These are phyloP conservation scores for Tolypocladium ovalisporum DNA, from an alignment of 2,329 filamentous ascomycete genomes.

Conservation along the genomic window DNA sequence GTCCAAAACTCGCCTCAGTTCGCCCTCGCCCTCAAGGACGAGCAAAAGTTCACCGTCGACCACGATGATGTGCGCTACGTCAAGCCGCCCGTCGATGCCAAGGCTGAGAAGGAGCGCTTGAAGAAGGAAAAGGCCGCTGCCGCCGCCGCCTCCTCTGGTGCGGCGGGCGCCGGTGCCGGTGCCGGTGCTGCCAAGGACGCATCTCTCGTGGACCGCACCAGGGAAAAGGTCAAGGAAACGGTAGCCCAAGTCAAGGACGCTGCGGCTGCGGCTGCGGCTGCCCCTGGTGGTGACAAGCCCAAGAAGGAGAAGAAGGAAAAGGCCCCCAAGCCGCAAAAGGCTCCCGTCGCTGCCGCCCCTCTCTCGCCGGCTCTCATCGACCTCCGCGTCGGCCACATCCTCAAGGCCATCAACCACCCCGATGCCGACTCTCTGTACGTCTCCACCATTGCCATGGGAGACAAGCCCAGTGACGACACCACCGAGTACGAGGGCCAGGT, in stretches of 20 bases:
- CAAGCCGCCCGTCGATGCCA: conserved; percentile 80
- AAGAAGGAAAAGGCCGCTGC: conserved; percentile 89
- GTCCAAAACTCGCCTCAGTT: conserved; percentile 81
- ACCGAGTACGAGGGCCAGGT: conserved; percentile 84
- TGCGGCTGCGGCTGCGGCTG: conserved; percentile 19
- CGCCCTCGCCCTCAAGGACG: conserved; percentile 55
- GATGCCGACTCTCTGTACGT: conserved; percentile 95
- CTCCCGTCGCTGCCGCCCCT: conserved; percentile 59
- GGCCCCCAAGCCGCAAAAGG: conserved; percentile 62
- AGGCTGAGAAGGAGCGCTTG: conserved; percentile 90
- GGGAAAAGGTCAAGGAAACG: conserved; percentile 43
- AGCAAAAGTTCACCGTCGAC: conserved; percentile 70
- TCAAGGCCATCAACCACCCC: conserved; percentile 90
- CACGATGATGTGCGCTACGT: conserved; percentile 72
- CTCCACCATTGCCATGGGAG: conserved; percentile 89
- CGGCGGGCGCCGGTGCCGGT: conserved; percentile 40
- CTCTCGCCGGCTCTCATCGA: conserved; percentile 82
- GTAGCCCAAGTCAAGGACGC: conserved; percentile 35
- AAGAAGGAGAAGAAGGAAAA: conserved; percentile 91
- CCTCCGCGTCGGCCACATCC: conserved; percentile 90
- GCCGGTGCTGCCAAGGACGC: conserved; percentile 18
- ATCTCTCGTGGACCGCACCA: conserved; percentile 48
- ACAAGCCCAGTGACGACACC: conserved; percentile 80
- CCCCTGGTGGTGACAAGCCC: conserved; percentile 29
- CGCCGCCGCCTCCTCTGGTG: conserved; percentile 40